phyloP scores from a whole-genome alignment of 768 basidiomycete genomes.

The Kwoniella europaea region DNA sequence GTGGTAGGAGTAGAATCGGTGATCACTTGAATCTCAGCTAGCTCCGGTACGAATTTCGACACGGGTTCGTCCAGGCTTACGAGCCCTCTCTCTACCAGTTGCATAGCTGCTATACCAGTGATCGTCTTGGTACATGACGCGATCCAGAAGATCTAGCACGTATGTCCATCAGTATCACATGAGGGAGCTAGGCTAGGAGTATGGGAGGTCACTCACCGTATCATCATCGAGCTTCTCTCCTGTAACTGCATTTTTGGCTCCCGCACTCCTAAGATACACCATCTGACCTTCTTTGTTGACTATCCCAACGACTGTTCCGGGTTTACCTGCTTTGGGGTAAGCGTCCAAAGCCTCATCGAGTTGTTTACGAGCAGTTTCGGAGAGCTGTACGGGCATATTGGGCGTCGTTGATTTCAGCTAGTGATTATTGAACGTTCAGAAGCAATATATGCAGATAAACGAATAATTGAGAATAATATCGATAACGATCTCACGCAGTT shows the following conservation, averaged over 20 bases:
- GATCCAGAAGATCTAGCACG: conserved; percentile 22
- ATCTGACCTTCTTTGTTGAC: conserved; percentile 19
- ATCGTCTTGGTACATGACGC: conserved; percentile 28
- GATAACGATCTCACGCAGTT: background rate
- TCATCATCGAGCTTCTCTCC: conserved; percentile 24
- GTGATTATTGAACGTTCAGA: background rate
- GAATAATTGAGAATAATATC: background rate
- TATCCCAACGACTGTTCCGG: conserved; percentile 18
- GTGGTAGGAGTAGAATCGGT: background rate
- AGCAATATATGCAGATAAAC: too few relatives aligned
- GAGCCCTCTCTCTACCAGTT: conserved; percentile 16
- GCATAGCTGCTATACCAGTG: conserved; percentile 24
- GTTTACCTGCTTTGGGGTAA: conserved; percentile 9
- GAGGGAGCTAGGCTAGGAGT: background rate
- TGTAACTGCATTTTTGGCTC: conserved; percentile 14
- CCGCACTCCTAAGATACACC: conserved; percentile 11
- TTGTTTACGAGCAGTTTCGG: conserved; percentile 6
- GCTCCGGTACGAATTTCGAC: conserved; percentile 19
- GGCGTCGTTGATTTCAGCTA: background rate
- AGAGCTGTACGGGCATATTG: conserved; percentile 22
- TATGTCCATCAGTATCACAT: background rate
- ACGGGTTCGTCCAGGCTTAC: conserved; percentile 17
- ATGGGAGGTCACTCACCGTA: conserved; percentile 16
- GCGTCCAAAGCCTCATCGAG: conserved; percentile 13
- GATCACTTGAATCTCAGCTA: conserved; percentile 19